A percentile compares a stretch with the other conserved stretches of the same genome.
phyloP scores from a whole-genome alignment of 106 monocot species.

The Triglochin maritima region DNA sequence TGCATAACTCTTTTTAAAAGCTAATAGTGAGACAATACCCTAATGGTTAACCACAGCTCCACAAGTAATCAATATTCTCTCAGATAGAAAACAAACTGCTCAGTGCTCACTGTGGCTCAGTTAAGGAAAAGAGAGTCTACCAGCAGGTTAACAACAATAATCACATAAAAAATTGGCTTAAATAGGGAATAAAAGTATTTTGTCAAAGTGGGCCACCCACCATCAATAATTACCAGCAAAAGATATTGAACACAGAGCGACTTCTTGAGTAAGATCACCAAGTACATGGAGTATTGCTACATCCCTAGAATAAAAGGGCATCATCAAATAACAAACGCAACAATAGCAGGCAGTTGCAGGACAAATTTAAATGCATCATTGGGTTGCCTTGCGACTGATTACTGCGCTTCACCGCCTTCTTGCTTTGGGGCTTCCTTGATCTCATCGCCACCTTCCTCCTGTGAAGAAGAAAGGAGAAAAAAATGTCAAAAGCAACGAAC shows the following conservation, averaged over 20 bases:
- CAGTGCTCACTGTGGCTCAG: no score
- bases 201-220: no score
- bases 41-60: no score
- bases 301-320: neutral
- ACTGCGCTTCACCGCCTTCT: conserved; percentile 29
- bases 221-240: neutral
- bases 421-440: conserved; percentile 31
- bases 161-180: no score
- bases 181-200: no score
- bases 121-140: no score
- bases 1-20: no score
- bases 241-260: neutral
- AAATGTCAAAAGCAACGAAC: no score
- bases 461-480: neutral
- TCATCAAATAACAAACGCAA: neutral
- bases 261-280: neutral
- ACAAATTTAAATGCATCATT: neutral
- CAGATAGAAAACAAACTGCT: no score
- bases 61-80: no score
- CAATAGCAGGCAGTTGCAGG: neutral
- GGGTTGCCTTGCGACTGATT: neutral
- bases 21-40: no score
- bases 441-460: conserved; percentile 53
- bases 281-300: conserved; percentile 1
- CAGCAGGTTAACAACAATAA: no score